These are phyloP conservation scores for Cladophialophora carrionii DNA, from an alignment of 2,329 filamentous ascomycete species.

Conservation along the genomic window DNA sequence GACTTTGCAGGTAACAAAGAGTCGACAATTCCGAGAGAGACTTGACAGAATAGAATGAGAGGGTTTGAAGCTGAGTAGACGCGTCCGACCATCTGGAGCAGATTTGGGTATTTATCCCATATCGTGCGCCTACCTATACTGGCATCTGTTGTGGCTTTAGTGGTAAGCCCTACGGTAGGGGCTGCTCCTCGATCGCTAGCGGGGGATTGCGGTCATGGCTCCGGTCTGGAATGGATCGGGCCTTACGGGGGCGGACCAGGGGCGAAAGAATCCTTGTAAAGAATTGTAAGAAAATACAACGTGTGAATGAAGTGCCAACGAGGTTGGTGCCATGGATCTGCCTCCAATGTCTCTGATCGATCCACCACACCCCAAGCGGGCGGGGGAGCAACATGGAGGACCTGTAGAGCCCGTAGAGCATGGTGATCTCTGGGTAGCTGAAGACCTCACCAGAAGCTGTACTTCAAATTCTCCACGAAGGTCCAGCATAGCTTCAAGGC, in stretches of 20 bases:
- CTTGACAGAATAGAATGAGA: not conserved
- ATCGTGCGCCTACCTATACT: not conserved
- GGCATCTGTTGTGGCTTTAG: not conserved
- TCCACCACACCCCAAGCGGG: not conserved
- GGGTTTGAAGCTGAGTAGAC: not conserved
- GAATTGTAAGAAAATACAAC: not conserved
- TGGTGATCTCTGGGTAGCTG: not conserved
- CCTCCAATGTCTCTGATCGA: not conserved
- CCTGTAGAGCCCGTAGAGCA: not conserved
- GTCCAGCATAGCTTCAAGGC: not conserved
- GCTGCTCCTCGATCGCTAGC: not conserved
- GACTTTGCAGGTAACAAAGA: not conserved
- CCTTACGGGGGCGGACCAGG: not conserved
- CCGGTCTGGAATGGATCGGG: not conserved
- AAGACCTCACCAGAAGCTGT: not conserved
- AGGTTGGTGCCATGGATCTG: not conserved
- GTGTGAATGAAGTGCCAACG: not conserved
- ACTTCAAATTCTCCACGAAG: not conserved
- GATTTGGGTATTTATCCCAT: not conserved
- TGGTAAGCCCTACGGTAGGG: not conserved
- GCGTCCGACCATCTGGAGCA: not conserved
- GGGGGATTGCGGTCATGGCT: not conserved
- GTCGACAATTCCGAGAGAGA: not conserved
- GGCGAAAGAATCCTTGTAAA: not conserved
- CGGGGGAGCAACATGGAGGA: not conserved